These are phyloP conservation scores for Alternaria incomplexa DNA, from an alignment of 2,329 filamentous ascomycete genomes.

Conservation along the genomic window DNA sequence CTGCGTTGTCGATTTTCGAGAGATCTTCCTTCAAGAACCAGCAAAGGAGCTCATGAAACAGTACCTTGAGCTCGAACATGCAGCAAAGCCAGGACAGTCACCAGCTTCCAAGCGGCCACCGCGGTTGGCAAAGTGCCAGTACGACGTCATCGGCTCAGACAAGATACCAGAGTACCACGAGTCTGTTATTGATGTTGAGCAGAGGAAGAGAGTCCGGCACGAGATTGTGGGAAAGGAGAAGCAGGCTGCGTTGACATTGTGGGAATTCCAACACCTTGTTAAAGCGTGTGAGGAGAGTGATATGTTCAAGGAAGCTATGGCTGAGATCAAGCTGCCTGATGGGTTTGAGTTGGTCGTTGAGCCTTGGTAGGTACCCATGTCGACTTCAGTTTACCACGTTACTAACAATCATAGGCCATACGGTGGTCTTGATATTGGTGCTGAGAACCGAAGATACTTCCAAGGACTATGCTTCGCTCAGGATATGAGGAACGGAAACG, in stretches of 20 bases:
- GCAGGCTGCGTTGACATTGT: conserved; percentile 58
- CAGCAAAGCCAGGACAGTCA: conserved; percentile 43
- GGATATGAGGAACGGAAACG: conserved; percentile 54
- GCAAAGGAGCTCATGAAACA: conserved; percentile 56
- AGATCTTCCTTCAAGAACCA: conserved; percentile 60
- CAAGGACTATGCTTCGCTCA: conserved; percentile 62
- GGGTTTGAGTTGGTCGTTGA: conserved; percentile 63
- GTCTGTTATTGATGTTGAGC: conserved; percentile 57
- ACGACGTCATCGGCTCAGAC: conserved; percentile 61
- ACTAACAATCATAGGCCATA: conserved; percentile 51
- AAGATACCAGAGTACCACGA: conserved; percentile 62
- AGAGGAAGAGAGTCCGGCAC: conserved; percentile 51
- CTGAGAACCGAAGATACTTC: conserved; percentile 59
- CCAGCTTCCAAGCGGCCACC: conserved; percentile 54
- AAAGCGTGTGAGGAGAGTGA: conserved; percentile 60
- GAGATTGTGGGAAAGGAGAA: conserved; percentile 56
- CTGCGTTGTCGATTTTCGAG: conserved; percentile 54
- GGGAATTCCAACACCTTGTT: conserved; percentile 39
- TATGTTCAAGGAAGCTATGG: conserved; percentile 58
- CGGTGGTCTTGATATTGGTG: conserved; percentile 57
- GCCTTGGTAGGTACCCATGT: conserved; percentile 49
- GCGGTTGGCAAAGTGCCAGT: conserved; percentile 61
- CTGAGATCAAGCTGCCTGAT: conserved; percentile 60
- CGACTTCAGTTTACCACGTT: neutral
- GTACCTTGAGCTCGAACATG: conserved; percentile 58